Percentiles rank a stretch among this genome's conserved stretches.
These are phyloP conservation scores for Magnaporthales sp. DNA, from an alignment of 2,329 filamentous ascomycete genomes.

Conservation along the genomic window DNA sequence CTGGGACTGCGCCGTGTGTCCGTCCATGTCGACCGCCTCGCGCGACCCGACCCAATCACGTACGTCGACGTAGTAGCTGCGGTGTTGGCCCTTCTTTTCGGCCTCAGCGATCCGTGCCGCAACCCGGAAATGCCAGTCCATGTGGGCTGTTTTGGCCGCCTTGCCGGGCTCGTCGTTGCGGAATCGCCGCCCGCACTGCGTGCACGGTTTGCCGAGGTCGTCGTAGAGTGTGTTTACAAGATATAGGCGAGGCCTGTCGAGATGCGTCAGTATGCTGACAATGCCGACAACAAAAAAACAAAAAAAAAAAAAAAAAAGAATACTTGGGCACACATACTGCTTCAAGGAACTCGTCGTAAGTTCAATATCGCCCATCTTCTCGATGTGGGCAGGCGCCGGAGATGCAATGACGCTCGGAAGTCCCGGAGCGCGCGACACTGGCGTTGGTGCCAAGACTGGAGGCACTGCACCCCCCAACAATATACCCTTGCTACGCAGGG, in stretches of 20 bases:
- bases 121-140: constrained; percentile 97
- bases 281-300: not conserved
- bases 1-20: constrained; percentile 14
- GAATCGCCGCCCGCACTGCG: constrained; percentile 86
- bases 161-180: constrained; percentile 66
- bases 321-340: constrained; percentile 44
- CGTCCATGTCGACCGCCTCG: constrained; percentile 64
- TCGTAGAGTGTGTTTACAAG: constrained; percentile 65
- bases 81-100: constrained; percentile 76
- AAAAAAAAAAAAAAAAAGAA: not conserved
- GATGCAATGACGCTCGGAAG: constrained; percentile 18
- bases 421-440: constrained; percentile 17
- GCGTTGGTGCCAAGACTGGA: constrained; percentile 16
- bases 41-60: constrained; percentile 86
- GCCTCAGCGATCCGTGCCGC: constrained; percentile 83
- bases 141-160: constrained; percentile 79
- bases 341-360: constrained; percentile 64
- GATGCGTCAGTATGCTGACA: constrained; percentile 34
- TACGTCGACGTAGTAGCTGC: constrained; percentile 83
- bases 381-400: constrained; percentile 11
- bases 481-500: constrained; percentile 60
- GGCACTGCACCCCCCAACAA: constrained; percentile 36
- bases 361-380: constrained; percentile 38
- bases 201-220: constrained; percentile 76
- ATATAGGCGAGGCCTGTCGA: constrained; percentile 1